Conservation (phyloP, 345 rosid species). For the Eucalyptus tenuipes region DNA sequence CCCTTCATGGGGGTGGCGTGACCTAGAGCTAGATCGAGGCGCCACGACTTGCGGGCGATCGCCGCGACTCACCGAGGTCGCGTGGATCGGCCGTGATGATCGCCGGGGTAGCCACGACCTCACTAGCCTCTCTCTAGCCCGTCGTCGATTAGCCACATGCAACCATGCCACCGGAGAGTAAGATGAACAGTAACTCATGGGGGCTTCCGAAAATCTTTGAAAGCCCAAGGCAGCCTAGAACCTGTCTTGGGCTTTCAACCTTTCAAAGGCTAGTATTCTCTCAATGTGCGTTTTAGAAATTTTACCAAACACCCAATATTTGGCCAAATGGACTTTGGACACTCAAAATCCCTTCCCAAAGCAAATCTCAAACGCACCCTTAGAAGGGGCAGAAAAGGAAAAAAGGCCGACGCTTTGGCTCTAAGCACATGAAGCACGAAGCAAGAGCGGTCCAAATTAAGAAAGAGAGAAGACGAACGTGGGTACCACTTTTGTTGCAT, state of each 20-base stretch:
- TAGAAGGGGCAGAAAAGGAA: neutral
- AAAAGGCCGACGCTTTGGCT: neutral
- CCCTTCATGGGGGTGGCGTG: rapidly evolving
- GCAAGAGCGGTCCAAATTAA: neutral
- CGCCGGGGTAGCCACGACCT: rapidly evolving
- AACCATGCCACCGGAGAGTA: too few relatives aligned
- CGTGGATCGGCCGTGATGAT: rapidly evolving
- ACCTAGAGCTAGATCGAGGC: too few relatives aligned
- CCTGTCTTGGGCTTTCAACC: too few relatives aligned
- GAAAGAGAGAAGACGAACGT: neutral
- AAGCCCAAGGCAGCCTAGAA: rapidly evolving
- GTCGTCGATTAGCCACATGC: rapidly evolving
- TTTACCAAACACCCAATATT: too few relatives aligned
- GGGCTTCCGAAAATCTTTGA: rapidly evolving
- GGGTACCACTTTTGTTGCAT: neutral
- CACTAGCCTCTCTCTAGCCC: rapidly evolving
- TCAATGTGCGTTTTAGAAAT: rapidly evolving
- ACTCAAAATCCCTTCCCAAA: too few relatives aligned
- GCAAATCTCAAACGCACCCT: too few relatives aligned
- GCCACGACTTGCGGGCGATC: rapidly evolving
- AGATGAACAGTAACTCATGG: too few relatives aligned
- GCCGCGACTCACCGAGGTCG: rapidly evolving
- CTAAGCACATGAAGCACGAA: neutral
- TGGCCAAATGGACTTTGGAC: too few relatives aligned
- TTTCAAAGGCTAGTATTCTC: too few relatives aligned